Base-by-base conservation (phyloP, 2,329 filamentous ascomycete species). In the Dothidotthia symphoricarpi region DNA sequence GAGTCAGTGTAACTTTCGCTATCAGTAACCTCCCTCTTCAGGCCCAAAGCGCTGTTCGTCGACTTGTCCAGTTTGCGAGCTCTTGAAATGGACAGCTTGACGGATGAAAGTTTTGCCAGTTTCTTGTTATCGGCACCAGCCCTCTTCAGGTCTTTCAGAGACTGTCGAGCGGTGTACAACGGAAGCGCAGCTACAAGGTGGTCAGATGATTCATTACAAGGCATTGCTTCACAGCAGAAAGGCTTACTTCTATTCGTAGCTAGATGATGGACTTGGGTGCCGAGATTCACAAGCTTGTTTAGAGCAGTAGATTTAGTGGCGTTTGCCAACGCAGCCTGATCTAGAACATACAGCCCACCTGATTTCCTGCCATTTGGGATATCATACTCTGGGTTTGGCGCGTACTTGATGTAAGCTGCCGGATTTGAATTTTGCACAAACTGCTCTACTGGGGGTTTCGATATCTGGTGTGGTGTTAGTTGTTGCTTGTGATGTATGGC, bases 1-100 rank as follows among this genome's bases (percentile, higher is more conserved):
- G 75, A 75, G 13, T 72, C 70, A 3, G 70, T 67, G 16, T 72
- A 69, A 33, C 63, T 69, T 9, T 68, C 69, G 32, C 72, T 74
- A 16, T 69, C 69, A 28, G 70, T 68, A 13, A 55, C 47, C 19
- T 68, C 63, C n/a, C 49, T 45, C 39, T 54, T 61, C 22, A 55
- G 29, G 5, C 46, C 43, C 30, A 41, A 41, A 24, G 43, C 26
- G 24, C 40, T 43, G 30, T 34, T 27, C 14, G 39, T 32, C 16
- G 35, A 46, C 30, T 47, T 57, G 25, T 47, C 45, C 15, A 42
- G 44, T 14, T 45, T 49, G 28, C 51, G 40, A 3, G 47, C 43
- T 39, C 44, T 55, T 3, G 53, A 51, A 6, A 51, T 37, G 12
- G 55, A 45, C 5, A 39, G 49, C 27, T 55, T 61, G 27, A 53